Evolutionary conservation across 2,329 filamentous ascomycete genomes (phyloP).

Genomic region (Stagonosporopsis chrysanthemi): DNA sequence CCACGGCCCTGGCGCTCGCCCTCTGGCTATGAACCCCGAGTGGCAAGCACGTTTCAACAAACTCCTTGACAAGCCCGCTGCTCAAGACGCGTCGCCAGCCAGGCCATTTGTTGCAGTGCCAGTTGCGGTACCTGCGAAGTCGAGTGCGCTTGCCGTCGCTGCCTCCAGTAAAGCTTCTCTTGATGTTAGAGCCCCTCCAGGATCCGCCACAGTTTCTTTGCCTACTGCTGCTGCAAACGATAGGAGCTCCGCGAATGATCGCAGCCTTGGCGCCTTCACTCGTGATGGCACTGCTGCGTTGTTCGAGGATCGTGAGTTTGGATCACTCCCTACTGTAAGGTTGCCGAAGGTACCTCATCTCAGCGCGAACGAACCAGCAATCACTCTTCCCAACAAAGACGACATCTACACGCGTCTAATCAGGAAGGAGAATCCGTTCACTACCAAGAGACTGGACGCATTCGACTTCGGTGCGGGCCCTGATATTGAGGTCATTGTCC

Average conservation of each 20-base stretch:
- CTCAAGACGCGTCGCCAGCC: constrained; percentile 39
- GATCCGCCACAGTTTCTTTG: constrained; percentile 74
- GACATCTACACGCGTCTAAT: constrained; percentile 29
- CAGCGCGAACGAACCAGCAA: constrained; percentile 42
- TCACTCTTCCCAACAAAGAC: constrained; percentile 34
- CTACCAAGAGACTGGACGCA: constrained; percentile 35
- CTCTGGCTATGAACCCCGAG: constrained; percentile 54
- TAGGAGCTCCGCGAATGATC: constrained; percentile 36
- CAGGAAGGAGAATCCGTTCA: constrained; percentile 39
- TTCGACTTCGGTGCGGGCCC: constrained; percentile 36
- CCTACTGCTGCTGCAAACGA: constrained; percentile 51
- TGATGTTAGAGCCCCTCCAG: constrained; percentile 56
- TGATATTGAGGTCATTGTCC: constrained; percentile 40
- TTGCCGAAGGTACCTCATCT: constrained; percentile 44
- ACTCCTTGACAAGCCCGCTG: constrained; percentile 68
- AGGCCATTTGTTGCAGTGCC: constrained; percentile 32
- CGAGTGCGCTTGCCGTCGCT: constrained; percentile 64
- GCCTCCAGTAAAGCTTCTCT: constrained; percentile 69
- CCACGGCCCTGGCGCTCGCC: constrained; percentile 44
- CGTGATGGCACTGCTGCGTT: constrained; percentile 53
- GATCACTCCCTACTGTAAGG: constrained; percentile 53
- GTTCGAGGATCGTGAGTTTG: constrained; percentile 57
- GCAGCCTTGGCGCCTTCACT: constrained; percentile 47
- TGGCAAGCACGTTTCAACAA: constrained; percentile 89
- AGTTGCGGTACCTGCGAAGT: constrained; percentile 48